A percentile compares a stretch with the other conserved stretches of the same genome.
Conservation (phyloP, 495 filamentous ascomycete genomes). For the Penicillium lividum region DNA sequence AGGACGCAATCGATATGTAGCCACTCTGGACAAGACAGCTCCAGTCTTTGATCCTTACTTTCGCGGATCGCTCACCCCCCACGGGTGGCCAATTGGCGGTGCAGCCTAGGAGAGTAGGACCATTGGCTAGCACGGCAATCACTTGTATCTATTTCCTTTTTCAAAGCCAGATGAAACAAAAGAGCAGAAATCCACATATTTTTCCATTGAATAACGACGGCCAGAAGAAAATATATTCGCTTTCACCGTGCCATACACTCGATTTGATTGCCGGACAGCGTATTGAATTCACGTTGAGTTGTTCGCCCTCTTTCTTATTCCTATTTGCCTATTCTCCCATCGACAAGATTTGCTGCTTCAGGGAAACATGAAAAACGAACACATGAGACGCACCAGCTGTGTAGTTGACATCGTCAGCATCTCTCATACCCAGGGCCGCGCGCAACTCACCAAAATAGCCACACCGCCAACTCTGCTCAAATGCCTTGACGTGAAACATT, state of each 20-base stretch:
- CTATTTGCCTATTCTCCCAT: background rate
- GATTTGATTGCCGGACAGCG: background rate
- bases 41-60: constrained; percentile 18
- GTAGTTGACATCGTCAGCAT: background rate
- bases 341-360: background rate
- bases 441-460: background rate
- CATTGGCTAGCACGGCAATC: background rate
- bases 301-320: background rate
- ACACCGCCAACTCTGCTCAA: background rate
- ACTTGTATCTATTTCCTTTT: background rate
- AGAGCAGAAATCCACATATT: background rate
- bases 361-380: background rate
- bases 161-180: background rate
- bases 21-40: constrained; percentile 19
- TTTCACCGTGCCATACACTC: background rate
- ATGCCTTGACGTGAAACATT: constrained; percentile 7
- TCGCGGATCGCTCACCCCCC: constrained; percentile 13
- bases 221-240: background rate
- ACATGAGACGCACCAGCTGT: background rate
- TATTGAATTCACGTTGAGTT: background rate
- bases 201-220: too few species aligned
- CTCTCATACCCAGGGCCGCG: background rate
- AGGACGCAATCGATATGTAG: constrained; percentile 24
- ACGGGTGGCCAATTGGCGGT: background rate
- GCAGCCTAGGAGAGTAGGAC: background rate